These are phyloP conservation scores for Metrosideros polymorpha DNA, from an alignment of 441 rosid genomes.

Conservation along the genomic window DNA sequence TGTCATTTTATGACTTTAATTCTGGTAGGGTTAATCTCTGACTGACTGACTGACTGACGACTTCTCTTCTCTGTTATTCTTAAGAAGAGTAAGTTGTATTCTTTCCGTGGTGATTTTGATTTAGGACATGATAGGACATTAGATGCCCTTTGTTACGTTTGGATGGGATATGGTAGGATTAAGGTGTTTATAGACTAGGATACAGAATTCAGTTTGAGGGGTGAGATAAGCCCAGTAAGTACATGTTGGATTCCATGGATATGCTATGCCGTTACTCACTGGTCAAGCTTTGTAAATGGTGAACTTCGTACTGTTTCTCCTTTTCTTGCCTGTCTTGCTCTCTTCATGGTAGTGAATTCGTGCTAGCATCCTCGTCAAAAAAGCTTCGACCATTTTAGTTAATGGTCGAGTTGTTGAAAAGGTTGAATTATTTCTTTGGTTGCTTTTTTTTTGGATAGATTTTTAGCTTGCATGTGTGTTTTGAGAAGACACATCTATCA, in stretches of 20 bases:
- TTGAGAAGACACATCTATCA: neutral
- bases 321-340: neutral
- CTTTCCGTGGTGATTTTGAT: neutral
- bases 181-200: neutral
- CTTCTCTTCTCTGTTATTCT: neutral
- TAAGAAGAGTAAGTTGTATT: neutral
- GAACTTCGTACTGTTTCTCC: neutral
- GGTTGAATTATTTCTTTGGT: neutral
- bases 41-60: neutral
- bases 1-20: neutral
- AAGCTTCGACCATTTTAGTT: neutral
- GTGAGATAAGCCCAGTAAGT: neutral
- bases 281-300: neutral
- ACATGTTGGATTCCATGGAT: neutral
- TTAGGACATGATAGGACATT: neutral
- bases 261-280: neutral
- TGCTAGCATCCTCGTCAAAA: neutral
- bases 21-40: neutral
- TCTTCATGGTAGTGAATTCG: neutral
- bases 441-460: neutral
- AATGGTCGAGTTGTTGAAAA: neutral
- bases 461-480: neutral
- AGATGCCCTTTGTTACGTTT: neutral
- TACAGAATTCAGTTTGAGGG: neutral
- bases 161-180: neutral